Evolutionary conservation across 148 eudicot genomes (phyloP).

Genomic region (Vaccinium macrocarpon): DNA sequence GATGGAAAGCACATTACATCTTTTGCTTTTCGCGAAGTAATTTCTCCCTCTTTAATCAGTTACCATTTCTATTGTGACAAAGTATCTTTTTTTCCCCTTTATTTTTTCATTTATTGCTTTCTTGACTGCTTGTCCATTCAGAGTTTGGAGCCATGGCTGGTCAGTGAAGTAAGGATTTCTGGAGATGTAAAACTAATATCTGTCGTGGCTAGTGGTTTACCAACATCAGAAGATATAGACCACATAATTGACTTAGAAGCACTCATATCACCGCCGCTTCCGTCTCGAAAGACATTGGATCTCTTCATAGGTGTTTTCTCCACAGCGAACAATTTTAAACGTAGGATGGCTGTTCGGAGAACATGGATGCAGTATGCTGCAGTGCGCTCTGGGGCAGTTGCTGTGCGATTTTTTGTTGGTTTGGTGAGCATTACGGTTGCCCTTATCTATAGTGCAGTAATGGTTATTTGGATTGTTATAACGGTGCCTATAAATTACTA

Average conservation of each 20-base stretch:
- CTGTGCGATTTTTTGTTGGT: slow-evolving; percentile 96
- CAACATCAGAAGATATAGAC: slow-evolving; percentile 88
- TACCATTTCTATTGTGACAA: background rate
- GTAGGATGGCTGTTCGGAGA: slow-evolving; percentile 96
- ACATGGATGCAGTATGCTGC: slow-evolving; percentile 96
- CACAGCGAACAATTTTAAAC: slow-evolving; percentile 93
- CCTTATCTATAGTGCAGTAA: background rate
- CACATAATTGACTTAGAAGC: slow-evolving; percentile 80
- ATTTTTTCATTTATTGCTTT: background rate
- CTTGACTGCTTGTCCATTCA: slow-evolving; percentile 25
- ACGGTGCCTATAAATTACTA: background rate
- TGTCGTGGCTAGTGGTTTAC: slow-evolving; percentile 82
- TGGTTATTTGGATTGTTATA: background rate
- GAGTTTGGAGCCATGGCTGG: slow-evolving; percentile 97
- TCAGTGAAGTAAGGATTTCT: slow-evolving; percentile 76
- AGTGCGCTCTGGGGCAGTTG: slow-evolving; percentile 81
- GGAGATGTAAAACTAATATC: slow-evolving; percentile 81
- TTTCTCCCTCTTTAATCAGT: slow-evolving; percentile 1
- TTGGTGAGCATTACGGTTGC: slow-evolving; percentile 54
- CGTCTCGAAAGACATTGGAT: slow-evolving; percentile 42
- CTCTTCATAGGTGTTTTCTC: slow-evolving; percentile 91
- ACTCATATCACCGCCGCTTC: slow-evolving; percentile 64
- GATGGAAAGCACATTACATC: slow-evolving; percentile 94
- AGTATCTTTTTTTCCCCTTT: background rate
- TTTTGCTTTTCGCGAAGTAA: slow-evolving; percentile 87